Evolutionary conservation across 2,329 filamentous ascomycete species (phyloP), one percentile per base, ranked within the genome.

Genomic region (Talaromyces sp.): DNA sequence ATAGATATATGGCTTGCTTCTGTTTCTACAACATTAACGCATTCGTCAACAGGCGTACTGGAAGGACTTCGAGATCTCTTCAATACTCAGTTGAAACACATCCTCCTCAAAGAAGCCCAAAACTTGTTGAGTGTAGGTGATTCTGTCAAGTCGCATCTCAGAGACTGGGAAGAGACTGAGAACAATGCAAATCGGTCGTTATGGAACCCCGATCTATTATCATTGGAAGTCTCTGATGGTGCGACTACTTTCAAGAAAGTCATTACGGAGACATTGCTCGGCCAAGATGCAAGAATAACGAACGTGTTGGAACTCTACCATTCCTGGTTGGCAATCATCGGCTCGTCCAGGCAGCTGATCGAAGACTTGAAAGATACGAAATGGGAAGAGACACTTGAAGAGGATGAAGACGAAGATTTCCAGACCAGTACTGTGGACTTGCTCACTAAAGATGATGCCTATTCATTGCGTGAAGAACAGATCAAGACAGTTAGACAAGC

Each of bases 1-100:
- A 76, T 96, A 54, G 86, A 89, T 68, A 83, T 89, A 11, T 95
- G 92, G 89, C 87, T 96, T 61, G 81, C 86, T 21, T 86, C 67
- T 80, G 84, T 69, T 87, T 88, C 39, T 82, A 93, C 70, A 83
- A 93, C 72, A 1, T 70, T 72, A 2, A 73, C 72, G 0, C 77
- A 76, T 67, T 72, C 68, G 39, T 83, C 88, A 1, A 83, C 84
- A 4, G 81, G 86, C 54, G 84, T 95, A 69, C 83, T 93, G 9
- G 83, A 90, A 68, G 82, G 84, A 11, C 78, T 96, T 50, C 84
- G 91, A 31, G 80, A 83, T 39, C 82, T 84, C 3, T 84, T 96
- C 74, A 92, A 92, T 70, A 78, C 81, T 35, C 87, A 88, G 58
- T 81, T 95, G 64, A 80, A 86, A 35, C 75, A 80, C 4, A 83